Percentiles rank a stretch among this genome's conserved stretches.
phyloP scores from a whole-genome alignment of 805 yeast genomes.

The Saccharomycopsis sp. region DNA sequence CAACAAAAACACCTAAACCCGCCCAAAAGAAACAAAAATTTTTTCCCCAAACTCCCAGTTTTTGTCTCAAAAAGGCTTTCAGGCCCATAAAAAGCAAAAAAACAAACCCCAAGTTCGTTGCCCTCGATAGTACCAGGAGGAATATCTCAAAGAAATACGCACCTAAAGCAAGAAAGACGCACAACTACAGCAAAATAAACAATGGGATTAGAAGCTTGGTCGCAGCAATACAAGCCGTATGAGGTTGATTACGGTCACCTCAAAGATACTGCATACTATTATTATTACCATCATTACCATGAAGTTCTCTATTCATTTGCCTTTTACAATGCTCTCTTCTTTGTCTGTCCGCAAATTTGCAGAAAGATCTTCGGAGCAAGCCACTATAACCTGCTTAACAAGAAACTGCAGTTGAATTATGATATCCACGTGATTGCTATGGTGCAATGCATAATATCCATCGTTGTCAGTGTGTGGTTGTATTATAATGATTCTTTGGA shows the following conservation, averaged over 20 bases:
- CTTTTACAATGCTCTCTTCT: slow-evolving; percentile 53
- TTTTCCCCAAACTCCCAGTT: neutral
- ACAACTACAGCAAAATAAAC: neutral
- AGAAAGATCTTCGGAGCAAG: slow-evolving; percentile 42
- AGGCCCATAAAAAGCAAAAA: neutral
- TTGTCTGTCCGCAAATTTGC: slow-evolving; percentile 46
- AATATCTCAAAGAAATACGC: neutral
- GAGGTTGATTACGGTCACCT: neutral
- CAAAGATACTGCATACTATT: neutral
- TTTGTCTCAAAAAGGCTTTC: neutral
- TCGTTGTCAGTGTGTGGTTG: slow-evolving; percentile 55
- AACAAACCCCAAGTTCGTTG: neutral
- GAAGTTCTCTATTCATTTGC: slow-evolving; percentile 57
- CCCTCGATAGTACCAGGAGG: neutral
- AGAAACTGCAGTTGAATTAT: slow-evolving; percentile 58
- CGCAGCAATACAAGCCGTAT: neutral
- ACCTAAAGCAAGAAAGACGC: too few species aligned
- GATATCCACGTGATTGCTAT: slow-evolving; percentile 88
- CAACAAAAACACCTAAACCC: neutral
- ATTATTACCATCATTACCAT: slow-evolving; percentile 51
- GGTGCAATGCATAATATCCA: slow-evolving; percentile 70
- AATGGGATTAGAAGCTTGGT: neutral
- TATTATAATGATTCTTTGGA: slow-evolving; percentile 47
- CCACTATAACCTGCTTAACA: slow-evolving; percentile 42
- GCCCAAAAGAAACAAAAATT: neutral